Conservation (phyloP, 371 early-diverging fungal genomes). For the Mucor velutinosus region DNA sequence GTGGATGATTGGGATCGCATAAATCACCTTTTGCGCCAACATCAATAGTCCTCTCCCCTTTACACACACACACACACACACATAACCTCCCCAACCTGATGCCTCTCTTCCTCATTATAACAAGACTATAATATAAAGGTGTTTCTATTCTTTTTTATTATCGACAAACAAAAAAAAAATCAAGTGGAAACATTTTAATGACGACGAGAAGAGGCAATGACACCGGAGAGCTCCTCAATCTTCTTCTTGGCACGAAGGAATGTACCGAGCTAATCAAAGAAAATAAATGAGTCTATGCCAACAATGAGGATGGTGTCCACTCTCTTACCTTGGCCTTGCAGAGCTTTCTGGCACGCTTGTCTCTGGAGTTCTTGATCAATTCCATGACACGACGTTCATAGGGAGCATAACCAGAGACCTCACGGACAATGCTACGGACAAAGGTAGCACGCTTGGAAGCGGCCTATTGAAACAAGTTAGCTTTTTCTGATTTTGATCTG, state of each 20-base stretch:
- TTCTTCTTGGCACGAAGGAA: slow-evolving; percentile 97
- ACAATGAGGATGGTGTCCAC: too few species aligned
- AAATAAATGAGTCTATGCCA: slow-evolving; percentile 27
- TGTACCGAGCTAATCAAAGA: slow-evolving; percentile 82
- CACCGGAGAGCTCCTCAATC: slow-evolving; percentile 95
- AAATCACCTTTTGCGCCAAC: not conserved
- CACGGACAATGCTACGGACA: slow-evolving; percentile 93
- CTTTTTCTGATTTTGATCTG: too few species aligned
- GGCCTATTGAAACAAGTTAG: slow-evolving; percentile 43
- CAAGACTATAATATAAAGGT: not conserved
- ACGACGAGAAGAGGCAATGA: slow-evolving; percentile 97
- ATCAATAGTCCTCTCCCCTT: not conserved
- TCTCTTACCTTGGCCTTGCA: slow-evolving; percentile 95
- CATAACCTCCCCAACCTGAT: not conserved
- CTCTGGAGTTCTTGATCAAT: slow-evolving; percentile 99
- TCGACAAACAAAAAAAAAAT: not conserved
- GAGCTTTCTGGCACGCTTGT: slow-evolving; percentile 99
- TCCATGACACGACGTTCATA: slow-evolving; percentile 99
- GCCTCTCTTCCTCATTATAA: not conserved
- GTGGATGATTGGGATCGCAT: slow-evolving; percentile 26
- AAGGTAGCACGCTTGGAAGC: slow-evolving; percentile 87
- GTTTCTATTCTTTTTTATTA: not conserved
- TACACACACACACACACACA: not conserved
- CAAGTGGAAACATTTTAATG: slow-evolving; percentile 18
- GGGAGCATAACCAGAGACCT: slow-evolving; percentile 97